Base-by-base conservation (phyloP, 116 monocot genomes). In the Trichopus zeylanicus region DNA sequence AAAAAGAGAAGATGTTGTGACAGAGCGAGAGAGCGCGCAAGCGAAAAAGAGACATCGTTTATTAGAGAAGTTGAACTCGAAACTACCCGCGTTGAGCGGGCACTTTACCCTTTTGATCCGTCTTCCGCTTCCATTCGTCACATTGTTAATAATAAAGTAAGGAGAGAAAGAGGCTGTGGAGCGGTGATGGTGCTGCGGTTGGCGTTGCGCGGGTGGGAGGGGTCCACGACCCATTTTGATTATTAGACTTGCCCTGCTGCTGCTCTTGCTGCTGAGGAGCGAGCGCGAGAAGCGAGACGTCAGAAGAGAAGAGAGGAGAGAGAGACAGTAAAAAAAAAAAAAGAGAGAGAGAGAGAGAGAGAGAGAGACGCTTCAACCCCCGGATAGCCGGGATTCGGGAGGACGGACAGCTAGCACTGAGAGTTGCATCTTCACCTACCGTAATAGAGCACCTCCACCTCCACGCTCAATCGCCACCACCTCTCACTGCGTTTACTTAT, bases 351-450 rank as follows among this genome's bases (percentile, higher is more conserved):
- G 21, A 51, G 5, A 57, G n/a, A 57, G 8, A 27, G 19, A 53
- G 32, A 51, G 66, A 42, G 46, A 66, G 67, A 75, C 57, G 51
- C 75, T 83, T 83, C 48, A 75, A 77, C 71, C 60, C 78, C 74
- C 77, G 73, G 82, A 82, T 78, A 78, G 68, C 30, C 65, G 37
- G 68, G 62, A 61, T 18, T 60, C 31, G 66, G 23, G 67, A 65
- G 19, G 73, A 29, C 33, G 64, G 35, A 70, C 78, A 83, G 83
- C 83, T 83, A 62, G 83, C 83, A 83, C 32, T 69, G 83, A 77
- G 77, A 63, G 74, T 67, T 51, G 70, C 51, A 51, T 25, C 19
- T 56, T 82, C 60, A 82, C 82, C 82, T 70, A 82, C 70, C 78
- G 58, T 77, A 39, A 26, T 27, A 48, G 55, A 64, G 37, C 60